These are phyloP conservation scores for Cytospora piceae DNA, from an alignment of 2,329 filamentous ascomycete genomes.

Conservation along the genomic window DNA sequence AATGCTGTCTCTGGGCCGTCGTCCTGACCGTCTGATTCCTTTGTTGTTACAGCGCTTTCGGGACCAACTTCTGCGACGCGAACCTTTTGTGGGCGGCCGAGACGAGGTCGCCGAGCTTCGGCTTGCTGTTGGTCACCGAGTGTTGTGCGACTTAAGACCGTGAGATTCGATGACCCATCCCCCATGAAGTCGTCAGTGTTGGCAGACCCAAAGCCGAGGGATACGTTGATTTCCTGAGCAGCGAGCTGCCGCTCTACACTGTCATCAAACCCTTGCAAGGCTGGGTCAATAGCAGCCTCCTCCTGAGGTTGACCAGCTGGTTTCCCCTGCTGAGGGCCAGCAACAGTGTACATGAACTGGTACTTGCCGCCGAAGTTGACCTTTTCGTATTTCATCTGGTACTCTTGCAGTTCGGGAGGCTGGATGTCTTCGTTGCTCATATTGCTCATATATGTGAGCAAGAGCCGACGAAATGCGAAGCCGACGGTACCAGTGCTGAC, in stretches of 20 bases:
- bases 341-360: conserved; percentile 46
- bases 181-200: conserved; percentile 13
- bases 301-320: conserved; percentile 2
- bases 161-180: conserved; percentile 14
- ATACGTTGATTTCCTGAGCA: neutral
- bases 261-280: conserved; percentile 5
- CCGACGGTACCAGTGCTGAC: conserved; percentile 43
- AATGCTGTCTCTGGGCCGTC: neutral
- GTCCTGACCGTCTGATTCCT: neutral
- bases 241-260: neutral
- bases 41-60: neutral
- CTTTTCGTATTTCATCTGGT: conserved; percentile 44
- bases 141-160: conserved; percentile 11
- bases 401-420: conserved; percentile 44
- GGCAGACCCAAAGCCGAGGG: conserved; percentile 19
- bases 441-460: conserved; percentile 39
- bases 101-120: conserved; percentile 8
- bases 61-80: too few relatives aligned
- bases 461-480: conserved; percentile 42
- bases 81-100: conserved; percentile 2
- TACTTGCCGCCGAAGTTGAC: conserved; percentile 46
- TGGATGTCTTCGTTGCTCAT: conserved; percentile 43
- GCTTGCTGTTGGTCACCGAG: conserved; percentile 1
- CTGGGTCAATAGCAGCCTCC: conserved; percentile 24
- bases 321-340: conserved; percentile 3